These are phyloP conservation scores for Gossypium herbaceum DNA, from an alignment of 345 rosid species.

Conservation along the genomic window DNA sequence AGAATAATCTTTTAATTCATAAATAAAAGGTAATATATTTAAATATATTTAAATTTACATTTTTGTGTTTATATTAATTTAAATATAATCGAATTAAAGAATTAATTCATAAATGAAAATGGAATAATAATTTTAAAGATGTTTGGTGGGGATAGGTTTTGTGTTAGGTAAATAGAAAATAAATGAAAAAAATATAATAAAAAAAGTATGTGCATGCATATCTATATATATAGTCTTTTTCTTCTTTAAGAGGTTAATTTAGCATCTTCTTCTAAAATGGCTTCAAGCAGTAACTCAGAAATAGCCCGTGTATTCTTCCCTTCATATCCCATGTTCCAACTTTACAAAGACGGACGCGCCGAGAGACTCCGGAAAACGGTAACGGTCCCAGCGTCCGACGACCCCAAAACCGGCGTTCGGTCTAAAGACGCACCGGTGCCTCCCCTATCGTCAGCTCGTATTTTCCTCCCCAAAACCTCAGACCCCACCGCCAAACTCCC, in stretches of 20 bases:
- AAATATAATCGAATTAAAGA: accelerated
- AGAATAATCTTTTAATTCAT: too few relatives aligned
- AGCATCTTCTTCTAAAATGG: neutral
- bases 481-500: conserved; percentile 30
- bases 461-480: neutral
- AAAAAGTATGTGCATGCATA: too few relatives aligned
- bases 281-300: neutral
- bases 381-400: neutral
- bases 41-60: accelerated
- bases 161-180: too few relatives aligned
- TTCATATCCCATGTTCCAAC: neutral
- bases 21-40: accelerated
- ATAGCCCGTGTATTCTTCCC: neutral
- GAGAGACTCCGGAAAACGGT: neutral
- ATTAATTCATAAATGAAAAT: accelerated
- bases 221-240: too few relatives aligned
- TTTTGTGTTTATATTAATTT: accelerated
- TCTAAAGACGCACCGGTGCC: neutral
- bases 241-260: too few relatives aligned
- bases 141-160: too few relatives aligned
- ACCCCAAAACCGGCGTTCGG: neutral
- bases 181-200: too few relatives aligned
- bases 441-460: neutral
- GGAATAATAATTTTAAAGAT: too few relatives aligned
- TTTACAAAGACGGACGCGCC: conserved; percentile 12